These are phyloP conservation scores for Cryptococcus sp. DNA, from an alignment of 1,284 basidiomycete genomes.

Conservation along the genomic window DNA sequence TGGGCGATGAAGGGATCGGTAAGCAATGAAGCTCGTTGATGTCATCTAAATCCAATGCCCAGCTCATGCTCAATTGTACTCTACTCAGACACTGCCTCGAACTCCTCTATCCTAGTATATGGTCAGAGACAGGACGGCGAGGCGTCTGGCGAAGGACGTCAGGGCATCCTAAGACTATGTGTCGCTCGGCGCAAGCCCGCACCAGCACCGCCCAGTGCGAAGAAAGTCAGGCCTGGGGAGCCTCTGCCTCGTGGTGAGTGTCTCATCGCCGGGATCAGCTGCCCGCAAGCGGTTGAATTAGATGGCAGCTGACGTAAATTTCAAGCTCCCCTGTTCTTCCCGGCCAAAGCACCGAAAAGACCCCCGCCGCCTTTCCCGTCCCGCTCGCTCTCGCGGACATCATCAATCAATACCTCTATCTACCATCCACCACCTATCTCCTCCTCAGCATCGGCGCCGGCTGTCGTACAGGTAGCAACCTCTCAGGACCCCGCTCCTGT, in stretches of 20 bases:
- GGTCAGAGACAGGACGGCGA: conserved; percentile 22
- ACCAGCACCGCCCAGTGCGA: conserved; percentile 28
- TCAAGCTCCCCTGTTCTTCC: conserved; percentile 41
- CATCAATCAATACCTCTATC: conserved; percentile 37
- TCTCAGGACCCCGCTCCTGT: conserved; percentile 13
- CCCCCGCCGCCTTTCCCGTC: conserved; percentile 37
- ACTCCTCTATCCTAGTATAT: conserved; percentile 41
- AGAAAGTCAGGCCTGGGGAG: conserved; percentile 50
- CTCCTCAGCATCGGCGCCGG: conserved; percentile 17
- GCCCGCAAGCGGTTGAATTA: no score
- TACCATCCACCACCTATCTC: conserved; percentile 51
- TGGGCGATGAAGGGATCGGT: conserved; percentile 49
- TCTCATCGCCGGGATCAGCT: no score
- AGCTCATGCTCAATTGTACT: not conserved
- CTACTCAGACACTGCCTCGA: conserved; percentile 19
- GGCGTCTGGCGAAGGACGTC: not conserved
- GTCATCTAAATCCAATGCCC: not conserved
- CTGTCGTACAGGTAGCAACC: not conserved
- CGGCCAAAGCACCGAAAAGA: conserved; percentile 29
- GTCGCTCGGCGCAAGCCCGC: conserved; percentile 36
- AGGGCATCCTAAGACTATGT: conserved; percentile 26
- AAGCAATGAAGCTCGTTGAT: not conserved
- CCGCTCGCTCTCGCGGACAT: conserved; percentile 32
- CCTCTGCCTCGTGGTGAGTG: conserved; percentile 49
- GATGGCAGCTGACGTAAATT: not conserved